Evolutionary conservation across 1,284 basidiomycete species (phyloP).

Genomic region (Neotropicomus parvogracilis): DNA sequence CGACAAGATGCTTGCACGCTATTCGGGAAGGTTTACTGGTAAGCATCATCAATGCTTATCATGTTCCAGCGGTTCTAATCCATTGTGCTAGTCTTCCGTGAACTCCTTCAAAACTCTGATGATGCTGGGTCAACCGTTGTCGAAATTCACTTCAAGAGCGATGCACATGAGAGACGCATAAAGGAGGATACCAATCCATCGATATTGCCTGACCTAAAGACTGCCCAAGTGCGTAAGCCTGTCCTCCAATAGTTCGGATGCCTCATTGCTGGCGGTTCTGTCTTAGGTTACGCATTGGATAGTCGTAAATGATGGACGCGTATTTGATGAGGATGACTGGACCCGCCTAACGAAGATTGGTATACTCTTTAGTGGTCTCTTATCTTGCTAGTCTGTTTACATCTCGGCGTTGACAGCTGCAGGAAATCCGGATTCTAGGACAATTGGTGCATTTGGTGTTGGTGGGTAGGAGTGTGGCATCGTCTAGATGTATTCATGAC

Average conservation of each 20-base stretch:
- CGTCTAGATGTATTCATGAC: too few relatives aligned
- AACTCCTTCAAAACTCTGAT: slow-evolving; percentile 6
- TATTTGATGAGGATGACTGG: not conserved
- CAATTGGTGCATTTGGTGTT: slow-evolving; percentile 11
- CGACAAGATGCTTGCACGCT: slow-evolving; percentile 4
- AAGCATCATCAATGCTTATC: not conserved
- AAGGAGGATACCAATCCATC: too few relatives aligned
- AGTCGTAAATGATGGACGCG: slow-evolving; percentile 1
- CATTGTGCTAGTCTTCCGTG: slow-evolving; percentile 1
- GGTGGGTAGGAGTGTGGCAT: not conserved
- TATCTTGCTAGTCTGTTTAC: too few relatives aligned
- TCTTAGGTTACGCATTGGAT: slow-evolving; percentile 2
- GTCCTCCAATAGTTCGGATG: not conserved
- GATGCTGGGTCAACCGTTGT: not conserved
- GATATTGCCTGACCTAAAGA: not conserved
- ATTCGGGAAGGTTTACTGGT: slow-evolving; percentile 4
- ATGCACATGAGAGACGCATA: not conserved
- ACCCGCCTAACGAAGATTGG: slow-evolving; percentile 1
- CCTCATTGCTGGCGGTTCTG: too few relatives aligned
- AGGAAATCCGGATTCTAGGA: slow-evolving; percentile 5
- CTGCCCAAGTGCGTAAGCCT: not conserved
- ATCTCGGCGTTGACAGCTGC: not conserved
- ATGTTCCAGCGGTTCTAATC: not conserved
- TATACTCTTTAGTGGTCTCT: not conserved
- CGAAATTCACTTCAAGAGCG: slow-evolving; percentile 5